phyloP scores from a whole-genome alignment of 306 rosid genomes.

The Luffa acutangula region DNA sequence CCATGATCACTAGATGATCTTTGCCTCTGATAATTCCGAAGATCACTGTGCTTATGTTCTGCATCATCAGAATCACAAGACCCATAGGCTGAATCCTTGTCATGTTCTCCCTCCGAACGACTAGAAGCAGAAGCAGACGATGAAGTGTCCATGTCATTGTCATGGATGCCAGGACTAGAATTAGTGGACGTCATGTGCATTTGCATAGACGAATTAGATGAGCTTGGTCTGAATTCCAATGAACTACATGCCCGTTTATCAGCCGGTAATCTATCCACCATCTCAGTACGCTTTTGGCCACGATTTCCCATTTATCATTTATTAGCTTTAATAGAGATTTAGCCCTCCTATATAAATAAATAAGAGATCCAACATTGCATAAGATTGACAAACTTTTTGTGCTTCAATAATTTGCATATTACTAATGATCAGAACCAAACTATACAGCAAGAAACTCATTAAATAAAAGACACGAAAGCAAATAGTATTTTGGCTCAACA shows the following conservation, averaged over 20 bases:
- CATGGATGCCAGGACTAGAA: slow-evolving; percentile 42
- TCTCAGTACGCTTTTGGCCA: slow-evolving; percentile 81
- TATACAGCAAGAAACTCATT: not conserved
- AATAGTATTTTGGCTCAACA: not conserved
- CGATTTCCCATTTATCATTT: slow-evolving; percentile 64
- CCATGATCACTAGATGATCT: slow-evolving; percentile 73
- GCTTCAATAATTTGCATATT: not conserved
- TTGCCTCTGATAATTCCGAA: slow-evolving; percentile 57
- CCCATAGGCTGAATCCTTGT: slow-evolving; percentile 77
- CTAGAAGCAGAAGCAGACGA: slow-evolving; percentile 81
- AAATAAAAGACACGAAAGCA: not conserved
- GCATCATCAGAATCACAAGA: slow-evolving; percentile 93
- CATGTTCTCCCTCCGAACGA: slow-evolving; percentile 73
- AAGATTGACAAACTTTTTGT: not conserved
- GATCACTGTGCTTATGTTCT: slow-evolving; percentile 52
- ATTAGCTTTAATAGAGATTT: slow-evolving; percentile 17
- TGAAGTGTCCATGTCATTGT: slow-evolving; percentile 86
- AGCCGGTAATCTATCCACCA: slow-evolving; percentile 73
- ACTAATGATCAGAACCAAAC: not conserved
- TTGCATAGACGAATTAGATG: slow-evolving; percentile 65
- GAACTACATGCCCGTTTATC: slow-evolving; percentile 89
- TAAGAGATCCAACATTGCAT: slow-evolving; percentile 13
- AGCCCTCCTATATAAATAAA: slow-evolving; percentile 25
- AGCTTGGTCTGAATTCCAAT: slow-evolving; percentile 72
- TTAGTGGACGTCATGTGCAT: slow-evolving; percentile 32